Percentiles rank a stretch among this genome's conserved stretches.
Evolutionary conservation across 768 basidiomycete genomes (phyloP).

Genomic region (Tricholoma terreum): DNA sequence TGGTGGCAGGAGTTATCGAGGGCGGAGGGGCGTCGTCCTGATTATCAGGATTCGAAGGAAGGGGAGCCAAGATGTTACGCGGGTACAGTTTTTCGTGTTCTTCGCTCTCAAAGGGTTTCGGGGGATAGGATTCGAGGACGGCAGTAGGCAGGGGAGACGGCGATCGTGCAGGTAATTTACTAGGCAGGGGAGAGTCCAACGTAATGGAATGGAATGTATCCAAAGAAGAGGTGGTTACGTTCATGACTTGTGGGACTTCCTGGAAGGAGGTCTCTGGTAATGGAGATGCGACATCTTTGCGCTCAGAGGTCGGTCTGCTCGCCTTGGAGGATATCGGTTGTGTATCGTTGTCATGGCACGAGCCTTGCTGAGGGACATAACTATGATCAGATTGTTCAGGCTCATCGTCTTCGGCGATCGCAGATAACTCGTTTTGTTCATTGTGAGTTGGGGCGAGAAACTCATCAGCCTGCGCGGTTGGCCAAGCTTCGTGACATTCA

Average conservation of each 20-base stretch:
- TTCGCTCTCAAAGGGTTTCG: background rate
- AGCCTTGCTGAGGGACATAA: constrained; percentile 4
- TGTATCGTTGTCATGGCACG: background rate
- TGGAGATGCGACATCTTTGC: background rate
- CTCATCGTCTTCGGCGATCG: constrained; percentile 74
- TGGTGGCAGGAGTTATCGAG: background rate
- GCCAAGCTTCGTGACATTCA: background rate
- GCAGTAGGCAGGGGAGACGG: constrained; percentile 1
- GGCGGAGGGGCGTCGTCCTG: constrained; percentile 5
- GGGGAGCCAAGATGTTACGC: constrained; percentile 7
- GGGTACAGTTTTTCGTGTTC: background rate
- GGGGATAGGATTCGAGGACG: background rate
- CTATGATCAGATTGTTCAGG: constrained; percentile 35
- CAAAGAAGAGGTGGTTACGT: constrained; percentile 29
- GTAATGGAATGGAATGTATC: constrained; percentile 38
- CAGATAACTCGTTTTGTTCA: constrained; percentile 52
- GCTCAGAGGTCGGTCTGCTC: background rate
- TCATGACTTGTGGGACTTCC: constrained; percentile 5
- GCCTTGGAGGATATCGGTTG: background rate
- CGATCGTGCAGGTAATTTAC: constrained; percentile 1
- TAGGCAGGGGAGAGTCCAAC: constrained; percentile 31
- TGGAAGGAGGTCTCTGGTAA: background rate
- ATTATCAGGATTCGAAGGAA: constrained; percentile 7
- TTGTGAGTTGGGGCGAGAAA: constrained; percentile 7
- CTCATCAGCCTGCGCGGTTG: background rate